A percentile compares a stretch with the other conserved stretches of the same genome.
phyloP scores from a whole-genome alignment of 192 early-diverging fungal species.

The Umbelopsis ramanniana region DNA sequence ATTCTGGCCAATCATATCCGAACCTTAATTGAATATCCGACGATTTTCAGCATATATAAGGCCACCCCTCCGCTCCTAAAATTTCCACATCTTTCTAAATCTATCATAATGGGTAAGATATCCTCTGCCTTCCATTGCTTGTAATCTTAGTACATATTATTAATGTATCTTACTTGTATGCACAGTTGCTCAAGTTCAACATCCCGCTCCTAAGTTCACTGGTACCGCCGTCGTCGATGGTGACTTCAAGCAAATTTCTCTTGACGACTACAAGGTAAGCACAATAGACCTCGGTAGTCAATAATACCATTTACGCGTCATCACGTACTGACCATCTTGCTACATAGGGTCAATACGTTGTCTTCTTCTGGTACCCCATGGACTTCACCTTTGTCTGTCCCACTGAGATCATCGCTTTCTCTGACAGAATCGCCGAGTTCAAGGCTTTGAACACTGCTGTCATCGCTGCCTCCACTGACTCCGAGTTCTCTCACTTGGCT shows the following conservation, averaged over 20 bases:
- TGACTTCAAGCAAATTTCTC: conserved; percentile 70
- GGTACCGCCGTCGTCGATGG: conserved; percentile 71
- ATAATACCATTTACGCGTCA: not conserved
- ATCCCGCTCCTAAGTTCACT: conserved; percentile 68
- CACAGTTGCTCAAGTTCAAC: conserved; percentile 31
- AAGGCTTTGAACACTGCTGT: conserved; percentile 77
- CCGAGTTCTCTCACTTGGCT: conserved; percentile 83
- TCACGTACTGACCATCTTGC: not conserved
- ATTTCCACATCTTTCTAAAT: conserved; percentile 16
- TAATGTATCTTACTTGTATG: not conserved
- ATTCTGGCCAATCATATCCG: conserved; percentile 1
- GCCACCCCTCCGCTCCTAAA: not conserved
- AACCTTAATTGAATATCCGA: not conserved
- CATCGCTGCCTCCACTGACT: conserved; percentile 71
- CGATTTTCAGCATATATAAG: not conserved
- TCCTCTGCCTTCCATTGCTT: not conserved
- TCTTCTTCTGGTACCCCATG: conserved; percentile 84
- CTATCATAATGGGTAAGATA: conserved; percentile 8
- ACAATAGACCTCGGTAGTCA: not conserved
- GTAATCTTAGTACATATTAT: not conserved
- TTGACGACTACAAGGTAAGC: conserved; percentile 50
- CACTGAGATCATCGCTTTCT: conserved; percentile 93
- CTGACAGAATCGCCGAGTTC: conserved; percentile 85
- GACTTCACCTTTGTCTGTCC: conserved; percentile 94
- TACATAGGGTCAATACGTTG: conserved; percentile 44